Conservation (phyloP, 2,329 filamentous ascomycete species). For the Phyllosticta paracitricarpa region DNA sequence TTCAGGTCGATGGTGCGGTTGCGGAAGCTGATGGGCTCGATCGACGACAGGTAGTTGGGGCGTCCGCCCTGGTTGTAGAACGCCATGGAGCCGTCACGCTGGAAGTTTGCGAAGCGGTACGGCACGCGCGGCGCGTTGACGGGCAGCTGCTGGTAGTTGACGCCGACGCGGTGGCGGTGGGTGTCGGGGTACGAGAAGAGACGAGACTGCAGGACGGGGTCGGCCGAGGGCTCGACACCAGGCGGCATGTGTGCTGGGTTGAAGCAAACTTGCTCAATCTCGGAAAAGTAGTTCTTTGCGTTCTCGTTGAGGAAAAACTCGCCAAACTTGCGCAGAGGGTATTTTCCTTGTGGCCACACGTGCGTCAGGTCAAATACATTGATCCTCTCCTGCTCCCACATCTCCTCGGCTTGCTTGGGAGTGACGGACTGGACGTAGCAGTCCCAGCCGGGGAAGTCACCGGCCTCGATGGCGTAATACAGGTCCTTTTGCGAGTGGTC, state of each 20-base stretch:
- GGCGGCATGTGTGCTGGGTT: slow-evolving; percentile 57
- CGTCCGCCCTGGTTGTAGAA: slow-evolving; percentile 54
- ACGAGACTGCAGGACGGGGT: slow-evolving; percentile 59
- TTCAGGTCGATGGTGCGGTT: slow-evolving; percentile 37
- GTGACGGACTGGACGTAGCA: slow-evolving; percentile 44
- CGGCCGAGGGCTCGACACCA: slow-evolving; percentile 58
- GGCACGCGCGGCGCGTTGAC: slow-evolving; percentile 44
- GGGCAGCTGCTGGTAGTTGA: slow-evolving; percentile 51
- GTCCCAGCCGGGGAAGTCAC: slow-evolving; percentile 44
- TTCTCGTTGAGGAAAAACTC: slow-evolving; percentile 46
- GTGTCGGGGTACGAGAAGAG: slow-evolving; percentile 64
- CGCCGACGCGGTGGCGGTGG: slow-evolving; percentile 47
- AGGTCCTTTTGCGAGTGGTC: slow-evolving; percentile 46
- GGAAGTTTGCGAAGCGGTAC: slow-evolving; percentile 53
- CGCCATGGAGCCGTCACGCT: slow-evolving; percentile 63
- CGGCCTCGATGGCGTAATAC: slow-evolving; percentile 42
- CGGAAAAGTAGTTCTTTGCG: slow-evolving; percentile 51
- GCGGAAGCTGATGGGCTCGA: slow-evolving; percentile 41
- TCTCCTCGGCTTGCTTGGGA: slow-evolving; percentile 40
- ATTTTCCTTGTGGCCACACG: slow-evolving; percentile 44
- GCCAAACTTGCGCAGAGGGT: slow-evolving; percentile 44
- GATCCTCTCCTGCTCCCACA: slow-evolving; percentile 44
- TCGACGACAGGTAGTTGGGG: slow-evolving; percentile 46
- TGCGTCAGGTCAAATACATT: slow-evolving; percentile 47
- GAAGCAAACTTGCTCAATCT: slow-evolving; percentile 63